Evolutionary conservation across 768 basidiomycete species (phyloP).

Genomic region (Lenzites betulinus): DNA sequence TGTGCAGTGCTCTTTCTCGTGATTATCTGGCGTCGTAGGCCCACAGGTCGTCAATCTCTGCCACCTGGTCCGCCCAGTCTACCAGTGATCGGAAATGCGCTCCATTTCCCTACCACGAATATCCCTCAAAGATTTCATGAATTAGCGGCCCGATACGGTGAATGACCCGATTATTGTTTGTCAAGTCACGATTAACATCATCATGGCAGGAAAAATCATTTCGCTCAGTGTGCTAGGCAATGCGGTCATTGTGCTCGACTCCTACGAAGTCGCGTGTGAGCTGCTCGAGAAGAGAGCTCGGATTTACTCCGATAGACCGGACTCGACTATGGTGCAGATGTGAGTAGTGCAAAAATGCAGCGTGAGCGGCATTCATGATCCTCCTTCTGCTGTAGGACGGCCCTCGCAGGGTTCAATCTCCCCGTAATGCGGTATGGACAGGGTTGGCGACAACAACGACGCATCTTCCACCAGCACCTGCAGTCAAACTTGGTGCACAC

Average conservation of each 20-base stretch:
- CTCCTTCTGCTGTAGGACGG: background rate
- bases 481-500: background rate
- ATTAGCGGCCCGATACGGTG: background rate
- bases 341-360: background rate
- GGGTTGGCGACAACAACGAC: background rate
- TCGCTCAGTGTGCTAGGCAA: background rate
- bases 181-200: background rate
- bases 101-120: background rate
- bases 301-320: background rate
- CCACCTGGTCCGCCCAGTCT: background rate
- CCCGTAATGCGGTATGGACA: background rate
- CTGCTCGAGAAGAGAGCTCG: background rate
- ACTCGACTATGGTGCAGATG: background rate
- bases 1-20: background rate
- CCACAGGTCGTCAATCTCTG: background rate
- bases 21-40: background rate
- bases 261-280: background rate
- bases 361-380: too few species aligned
- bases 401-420: background rate
- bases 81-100: background rate
- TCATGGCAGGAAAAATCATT: background rate
- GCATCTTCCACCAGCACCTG: background rate
- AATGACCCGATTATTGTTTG: background rate
- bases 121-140: background rate
- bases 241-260: background rate